Evolutionary conservation across 2,329 filamentous ascomycete genomes (phyloP).

Genomic region (Fusarium globosum): DNA sequence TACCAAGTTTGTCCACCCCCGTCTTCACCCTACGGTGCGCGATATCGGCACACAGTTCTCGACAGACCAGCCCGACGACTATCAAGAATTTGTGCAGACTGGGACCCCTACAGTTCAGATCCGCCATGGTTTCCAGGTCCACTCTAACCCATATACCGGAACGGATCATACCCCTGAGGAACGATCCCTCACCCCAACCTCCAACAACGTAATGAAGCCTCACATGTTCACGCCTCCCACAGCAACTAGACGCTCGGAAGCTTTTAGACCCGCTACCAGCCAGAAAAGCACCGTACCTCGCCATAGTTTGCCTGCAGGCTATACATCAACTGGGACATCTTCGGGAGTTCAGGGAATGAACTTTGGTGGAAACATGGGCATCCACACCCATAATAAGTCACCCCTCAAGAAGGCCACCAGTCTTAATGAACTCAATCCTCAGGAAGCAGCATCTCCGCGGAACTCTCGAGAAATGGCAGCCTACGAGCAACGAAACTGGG

Average conservation of each 20-base stretch:
- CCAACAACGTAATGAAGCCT: conserved; percentile 53
- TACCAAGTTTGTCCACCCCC: conserved; percentile 92
- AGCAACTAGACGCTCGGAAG: conserved; percentile 49
- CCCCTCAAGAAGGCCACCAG: conserved; percentile 82
- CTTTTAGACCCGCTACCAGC: conserved; percentile 47
- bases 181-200: conserved; percentile 48
- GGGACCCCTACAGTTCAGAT: conserved; percentile 71
- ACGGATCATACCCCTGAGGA: conserved; percentile 59
- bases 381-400: conserved; percentile 83
- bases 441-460: conserved; percentile 59
- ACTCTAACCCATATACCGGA: conserved; percentile 83
- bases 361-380: conserved; percentile 80
- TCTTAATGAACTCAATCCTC: conserved; percentile 66
- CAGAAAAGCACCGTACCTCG: conserved; percentile 47
- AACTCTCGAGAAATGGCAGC: conserved; percentile 73
- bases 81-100: conserved; percentile 57
- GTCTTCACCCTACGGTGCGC: conserved; percentile 81
- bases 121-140: conserved; percentile 81
- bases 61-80: conserved; percentile 55
- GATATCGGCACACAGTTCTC: conserved; percentile 85
- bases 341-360: conserved; percentile 43
- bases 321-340: conserved; percentile 46
- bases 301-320: conserved; percentile 51
- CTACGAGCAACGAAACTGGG: conserved; percentile 60
- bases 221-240: conserved; percentile 58